phyloP scores from a whole-genome alignment of 1,284 basidiomycete species.

The Heterobasidion irregulare region DNA sequence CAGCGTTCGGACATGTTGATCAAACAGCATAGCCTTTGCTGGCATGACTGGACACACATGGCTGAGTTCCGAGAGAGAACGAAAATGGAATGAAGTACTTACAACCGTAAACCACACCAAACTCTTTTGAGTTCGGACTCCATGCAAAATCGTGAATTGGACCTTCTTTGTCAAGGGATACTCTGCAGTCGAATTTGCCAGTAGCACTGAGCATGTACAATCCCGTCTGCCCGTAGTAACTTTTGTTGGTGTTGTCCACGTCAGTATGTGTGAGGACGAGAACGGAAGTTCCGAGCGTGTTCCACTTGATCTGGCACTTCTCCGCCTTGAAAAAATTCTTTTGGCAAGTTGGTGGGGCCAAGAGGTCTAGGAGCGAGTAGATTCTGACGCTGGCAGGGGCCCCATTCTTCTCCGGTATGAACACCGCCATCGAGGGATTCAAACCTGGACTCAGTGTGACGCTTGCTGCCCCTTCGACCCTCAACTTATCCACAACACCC shows the following conservation, averaged over 20 bases:
- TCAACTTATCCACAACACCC: conserved; percentile 76
- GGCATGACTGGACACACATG: conserved; percentile 72
- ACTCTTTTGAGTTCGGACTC: conserved; percentile 98
- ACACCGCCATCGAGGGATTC: conserved; percentile 82
- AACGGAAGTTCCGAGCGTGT: conserved; percentile 81
- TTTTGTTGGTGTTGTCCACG: conserved; percentile 95
- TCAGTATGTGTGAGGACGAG: conserved; percentile 92
- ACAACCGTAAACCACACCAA: conserved; percentile 95
- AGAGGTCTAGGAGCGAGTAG: conserved; percentile 66
- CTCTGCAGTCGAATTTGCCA: conserved; percentile 92
- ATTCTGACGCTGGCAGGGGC: conserved; percentile 89
- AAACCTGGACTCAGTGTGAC: conserved; percentile 76
- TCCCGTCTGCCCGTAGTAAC: conserved; percentile 97
- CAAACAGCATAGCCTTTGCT: conserved; percentile 87
- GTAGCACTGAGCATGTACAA: conserved; percentile 91
- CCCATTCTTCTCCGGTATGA: conserved; percentile 94
- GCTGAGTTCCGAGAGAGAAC: neutral
- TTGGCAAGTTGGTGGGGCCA: conserved; percentile 54
- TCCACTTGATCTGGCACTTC: conserved; percentile 94
- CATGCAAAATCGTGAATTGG: conserved; percentile 96
- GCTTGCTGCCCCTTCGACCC: conserved; percentile 73
- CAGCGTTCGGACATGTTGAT: conserved; percentile 81
- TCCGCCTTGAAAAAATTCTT: conserved; percentile 98
- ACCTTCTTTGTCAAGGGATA: conserved; percentile 93
- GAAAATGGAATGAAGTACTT: conserved; percentile 23